Base-by-base conservation (phyloP, 495 filamentous ascomycete species). In the Talaromyces stipitatus region DNA sequence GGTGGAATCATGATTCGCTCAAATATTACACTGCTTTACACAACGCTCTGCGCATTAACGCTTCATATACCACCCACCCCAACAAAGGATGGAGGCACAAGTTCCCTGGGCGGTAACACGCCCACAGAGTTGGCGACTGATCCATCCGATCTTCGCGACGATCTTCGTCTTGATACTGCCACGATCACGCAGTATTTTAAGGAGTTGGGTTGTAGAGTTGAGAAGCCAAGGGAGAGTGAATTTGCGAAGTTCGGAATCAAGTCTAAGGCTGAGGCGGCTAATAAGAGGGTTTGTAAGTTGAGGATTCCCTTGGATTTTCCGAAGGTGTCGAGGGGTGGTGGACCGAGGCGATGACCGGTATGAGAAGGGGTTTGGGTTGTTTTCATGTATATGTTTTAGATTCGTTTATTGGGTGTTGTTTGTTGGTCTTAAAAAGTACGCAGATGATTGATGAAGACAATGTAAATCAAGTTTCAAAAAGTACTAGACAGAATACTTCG, bases 231-330 rank as follows among this genome's bases (percentile, higher is more conserved):
- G 20, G 76, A 78, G 56, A 58, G 64, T 0, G 77, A 82, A 62
- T 72, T 67, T 51, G 62, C 47, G 16, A 76, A 70, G 50, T 72
- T 70, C 67, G 67, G 67, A 23, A 64, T 81, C 30, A 76, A 75
- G 60, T 78, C 78, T 12, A 85, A 84, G 66, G 81, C 80, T 3
- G 83, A 86, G 63, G 83, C 81, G 2, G 64, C 71, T 32, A 77
- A 79, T 22, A 79, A 86, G 55, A 78, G 81, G 28, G 62, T 88
- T 46, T 92, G 89, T 14, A 78, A 81, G 56, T 74, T 98, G 60
- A 85, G 76, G 59, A 62, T 96, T 53, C 95, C 95, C 1, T 72
- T 96, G 56, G 80, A 86, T 56, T 96, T 97, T 65, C 94, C 94
- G 0, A 87, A 83, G 72, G 68, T 74, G 59, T 76, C 72, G 56